A percentile compares a stretch with the other conserved stretches of the same genome.
These are phyloP conservation scores for Penicillium roqueforti DNA, from an alignment of 495 filamentous ascomycete genomes.

Conservation along the genomic window DNA sequence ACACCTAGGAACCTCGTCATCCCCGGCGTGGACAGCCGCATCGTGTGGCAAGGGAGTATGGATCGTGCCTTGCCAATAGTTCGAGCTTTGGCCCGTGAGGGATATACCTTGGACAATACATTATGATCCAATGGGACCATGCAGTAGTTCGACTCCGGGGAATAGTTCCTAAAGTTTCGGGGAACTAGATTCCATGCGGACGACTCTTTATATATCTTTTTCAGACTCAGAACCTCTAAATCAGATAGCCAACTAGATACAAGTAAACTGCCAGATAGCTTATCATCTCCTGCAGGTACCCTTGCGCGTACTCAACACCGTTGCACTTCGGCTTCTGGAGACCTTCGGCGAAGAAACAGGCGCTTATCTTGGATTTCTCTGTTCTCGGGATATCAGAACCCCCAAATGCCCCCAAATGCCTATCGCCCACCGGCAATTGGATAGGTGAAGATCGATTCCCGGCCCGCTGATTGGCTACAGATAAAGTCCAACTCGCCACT, in stretches of 20 bases:
- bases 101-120: neutral
- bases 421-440: constrained; percentile 10
- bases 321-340: too few species aligned
- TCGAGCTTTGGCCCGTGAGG: neutral
- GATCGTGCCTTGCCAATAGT: neutral
- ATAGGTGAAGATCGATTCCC: neutral
- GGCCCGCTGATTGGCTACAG: constrained; percentile 14
- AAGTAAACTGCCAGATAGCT: too few species aligned
- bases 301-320: too few species aligned
- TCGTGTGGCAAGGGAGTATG: neutral
- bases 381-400: neutral
- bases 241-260: too few species aligned
- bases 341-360: neutral
- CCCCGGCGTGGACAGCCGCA: neutral
- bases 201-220: constrained; percentile 1
- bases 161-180: constrained; percentile 2
- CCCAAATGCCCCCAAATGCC: neutral
- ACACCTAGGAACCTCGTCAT: too few species aligned
- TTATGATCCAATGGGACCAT: neutral
- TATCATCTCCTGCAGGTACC: neutral
- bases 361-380: constrained; percentile 2
- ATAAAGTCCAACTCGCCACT: constrained; percentile 13
- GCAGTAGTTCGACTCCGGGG: neutral
- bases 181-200: neutral
- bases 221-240: too few species aligned